Conservation (phyloP, 139 green algal species). For the Nannochloris sp. region DNA sequence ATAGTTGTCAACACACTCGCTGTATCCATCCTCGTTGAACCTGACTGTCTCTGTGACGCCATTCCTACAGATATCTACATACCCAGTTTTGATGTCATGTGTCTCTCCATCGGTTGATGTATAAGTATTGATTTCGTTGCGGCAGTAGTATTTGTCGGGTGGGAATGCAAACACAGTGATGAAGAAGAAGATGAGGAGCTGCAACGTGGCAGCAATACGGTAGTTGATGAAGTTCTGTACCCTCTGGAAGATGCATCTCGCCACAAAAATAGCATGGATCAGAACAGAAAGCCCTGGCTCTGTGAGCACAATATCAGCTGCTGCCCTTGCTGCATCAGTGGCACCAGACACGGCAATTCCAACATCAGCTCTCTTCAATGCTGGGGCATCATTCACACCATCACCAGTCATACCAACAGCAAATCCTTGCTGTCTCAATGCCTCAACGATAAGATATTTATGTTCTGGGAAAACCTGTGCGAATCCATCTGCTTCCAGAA, state of each 20-base stretch:
- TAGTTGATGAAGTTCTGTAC: slow-evolving; percentile 81
- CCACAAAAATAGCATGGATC: slow-evolving; percentile 63
- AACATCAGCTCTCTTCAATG: slow-evolving; percentile 75
- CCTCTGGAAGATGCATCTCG: slow-evolving; percentile 68
- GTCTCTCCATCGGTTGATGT: background rate
- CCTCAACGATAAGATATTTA: slow-evolving; percentile 76
- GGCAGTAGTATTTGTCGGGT: slow-evolving; percentile 40
- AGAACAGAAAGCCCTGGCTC: slow-evolving; percentile 64
- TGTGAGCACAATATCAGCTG: slow-evolving; percentile 86
- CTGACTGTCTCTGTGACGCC: background rate
- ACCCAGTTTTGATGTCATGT: background rate
- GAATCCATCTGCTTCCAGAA: slow-evolving; percentile 74
- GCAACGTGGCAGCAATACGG: slow-evolving; percentile 59
- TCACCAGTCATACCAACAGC: slow-evolving; percentile 82
- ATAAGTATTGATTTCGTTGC: background rate
- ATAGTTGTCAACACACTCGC: background rate
- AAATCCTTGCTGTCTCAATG: slow-evolving; percentile 54
- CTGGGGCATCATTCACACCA: slow-evolving; percentile 84
- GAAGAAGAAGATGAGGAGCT: slow-evolving; percentile 87
- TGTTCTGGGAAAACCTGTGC: slow-evolving; percentile 66
- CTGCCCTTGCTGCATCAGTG: slow-evolving; percentile 75
- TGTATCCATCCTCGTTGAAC: background rate
- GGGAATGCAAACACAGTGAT: slow-evolving; percentile 62
- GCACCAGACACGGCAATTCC: slow-evolving; percentile 73
- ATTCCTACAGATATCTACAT: background rate